These are phyloP conservation scores for Leccinum arenicola DNA, from an alignment of 768 basidiomycete species.

Conservation along the genomic window DNA sequence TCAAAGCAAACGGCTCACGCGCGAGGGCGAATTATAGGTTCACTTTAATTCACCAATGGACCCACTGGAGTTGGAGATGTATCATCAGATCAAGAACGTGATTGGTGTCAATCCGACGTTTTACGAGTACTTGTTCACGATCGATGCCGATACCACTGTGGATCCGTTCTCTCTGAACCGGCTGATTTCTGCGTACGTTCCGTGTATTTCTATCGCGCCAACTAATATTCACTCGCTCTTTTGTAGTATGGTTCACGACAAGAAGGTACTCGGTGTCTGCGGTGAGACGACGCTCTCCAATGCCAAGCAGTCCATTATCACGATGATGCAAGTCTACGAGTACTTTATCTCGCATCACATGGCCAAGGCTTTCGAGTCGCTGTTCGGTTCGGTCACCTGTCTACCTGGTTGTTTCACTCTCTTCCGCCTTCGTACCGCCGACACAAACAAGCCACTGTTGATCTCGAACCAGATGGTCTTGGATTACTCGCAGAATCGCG, in stretches of 20 bases:
- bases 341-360: slow-evolving; percentile 99
- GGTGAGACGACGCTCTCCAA: slow-evolving; percentile 94
- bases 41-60: slow-evolving; percentile 97
- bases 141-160: slow-evolving; percentile 95
- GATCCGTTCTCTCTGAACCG: slow-evolving; percentile 85
- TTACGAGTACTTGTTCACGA: slow-evolving; percentile 93
- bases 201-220: not conserved
- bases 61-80: slow-evolving; percentile 96
- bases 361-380: slow-evolving; percentile 95
- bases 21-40: slow-evolving; percentile 49
- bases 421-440: slow-evolving; percentile 90
- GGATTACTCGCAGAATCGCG: slow-evolving; percentile 94
- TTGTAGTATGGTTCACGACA: slow-evolving; percentile 92
- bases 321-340: slow-evolving; percentile 99
- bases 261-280: slow-evolving; percentile 89
- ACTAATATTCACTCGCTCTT: not conserved
- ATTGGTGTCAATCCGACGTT: slow-evolving; percentile 99
- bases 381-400: slow-evolving; percentile 98
- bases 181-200: slow-evolving; percentile 78
- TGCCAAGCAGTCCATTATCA: slow-evolving; percentile 90
- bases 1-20: not conserved
- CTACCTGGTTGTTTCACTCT: slow-evolving; percentile 98
- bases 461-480: slow-evolving; percentile 87
- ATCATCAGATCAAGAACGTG: slow-evolving; percentile 99
- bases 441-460: slow-evolving; percentile 93